Evolutionary conservation across 2,329 filamentous ascomycete species (phyloP).

Genomic region (Emmonsiellopsis sp.): DNA sequence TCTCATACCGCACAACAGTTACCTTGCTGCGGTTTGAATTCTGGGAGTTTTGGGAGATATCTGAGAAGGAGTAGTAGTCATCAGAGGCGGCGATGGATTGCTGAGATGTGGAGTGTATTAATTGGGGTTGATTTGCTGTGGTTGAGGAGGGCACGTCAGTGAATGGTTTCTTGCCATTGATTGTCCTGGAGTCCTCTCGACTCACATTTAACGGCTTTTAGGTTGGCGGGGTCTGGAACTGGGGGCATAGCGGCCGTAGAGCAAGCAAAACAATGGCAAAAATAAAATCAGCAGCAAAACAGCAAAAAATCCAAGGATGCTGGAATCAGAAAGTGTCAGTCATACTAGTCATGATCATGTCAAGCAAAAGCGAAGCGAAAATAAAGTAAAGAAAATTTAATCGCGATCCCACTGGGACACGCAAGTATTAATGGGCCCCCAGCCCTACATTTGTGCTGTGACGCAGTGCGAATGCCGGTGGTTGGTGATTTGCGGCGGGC

Average conservation of each 20-base stretch:
- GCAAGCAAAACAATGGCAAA: constrained; percentile 10
- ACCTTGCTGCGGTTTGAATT: constrained; percentile 25
- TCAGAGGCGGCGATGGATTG: constrained; percentile 42
- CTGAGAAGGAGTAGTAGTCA: constrained; percentile 42
- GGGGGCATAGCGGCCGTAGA: constrained; percentile 18
- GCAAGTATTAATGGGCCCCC: constrained; percentile 2
- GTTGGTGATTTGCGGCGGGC: neutral
- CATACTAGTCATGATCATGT: too few species aligned
- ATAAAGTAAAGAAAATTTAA: neutral
- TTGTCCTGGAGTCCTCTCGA: constrained; percentile 5
- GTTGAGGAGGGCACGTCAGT: neutral
- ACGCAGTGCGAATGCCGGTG: constrained; percentile 1
- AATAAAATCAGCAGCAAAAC: neutral
- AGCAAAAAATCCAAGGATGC: neutral
- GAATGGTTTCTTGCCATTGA: constrained; percentile 9
- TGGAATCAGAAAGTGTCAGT: too few species aligned
- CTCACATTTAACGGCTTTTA: constrained; percentile 34
- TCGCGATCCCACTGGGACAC: neutral
- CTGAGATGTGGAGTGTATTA: constrained; percentile 33
- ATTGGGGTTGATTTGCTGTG: constrained; percentile 36
- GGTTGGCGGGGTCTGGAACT: constrained; percentile 18
- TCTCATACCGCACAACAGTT: constrained; percentile 35
- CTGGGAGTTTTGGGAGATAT: constrained; percentile 28
- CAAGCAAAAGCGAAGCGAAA: neutral
- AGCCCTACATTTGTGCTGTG: neutral